Percentiles rank a stretch among this genome's conserved stretches.
Conservation (phyloP, 2,329 filamentous ascomycete species). For the Penicillium sp. region DNA sequence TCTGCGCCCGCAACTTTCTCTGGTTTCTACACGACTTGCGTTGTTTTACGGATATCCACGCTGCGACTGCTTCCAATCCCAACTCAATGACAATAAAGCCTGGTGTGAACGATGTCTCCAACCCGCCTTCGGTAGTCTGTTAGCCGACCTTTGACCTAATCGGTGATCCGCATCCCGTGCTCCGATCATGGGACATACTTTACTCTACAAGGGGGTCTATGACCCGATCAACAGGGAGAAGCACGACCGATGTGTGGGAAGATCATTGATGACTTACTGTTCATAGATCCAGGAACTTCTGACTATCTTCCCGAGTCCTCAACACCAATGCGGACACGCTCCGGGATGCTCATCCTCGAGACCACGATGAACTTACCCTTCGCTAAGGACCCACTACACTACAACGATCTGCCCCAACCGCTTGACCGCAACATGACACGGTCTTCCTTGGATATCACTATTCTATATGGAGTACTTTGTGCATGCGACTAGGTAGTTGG, state of each 20-base stretch:
- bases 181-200: slow-evolving; percentile 18
- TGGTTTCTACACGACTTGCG: too few species aligned
- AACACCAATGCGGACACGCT: slow-evolving; percentile 1
- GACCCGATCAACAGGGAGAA: neutral
- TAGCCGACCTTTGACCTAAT: slow-evolving; percentile 11
- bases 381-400: slow-evolving; percentile 18
- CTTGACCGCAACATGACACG: slow-evolving; percentile 23
- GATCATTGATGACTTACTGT: neutral
- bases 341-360: slow-evolving; percentile 1
- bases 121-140: too few species aligned
- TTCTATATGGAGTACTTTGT: too few species aligned
- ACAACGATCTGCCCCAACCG: slow-evolving; percentile 15
- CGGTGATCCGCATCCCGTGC: slow-evolving; percentile 17
- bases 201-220: neutral
- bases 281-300: neutral
- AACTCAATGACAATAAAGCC: too few species aligned
- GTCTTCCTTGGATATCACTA: neutral
- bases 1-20: neutral
- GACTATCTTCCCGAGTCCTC: neutral
- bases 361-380: neutral
- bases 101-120: too few species aligned
- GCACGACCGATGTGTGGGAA: too few species aligned
- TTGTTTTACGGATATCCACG: too few species aligned
- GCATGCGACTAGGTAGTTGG: too few species aligned
- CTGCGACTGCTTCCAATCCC: too few species aligned